Conservation (phyloP, 78 protist genomes). For the Anaeramoeba flamelloides region DNA sequence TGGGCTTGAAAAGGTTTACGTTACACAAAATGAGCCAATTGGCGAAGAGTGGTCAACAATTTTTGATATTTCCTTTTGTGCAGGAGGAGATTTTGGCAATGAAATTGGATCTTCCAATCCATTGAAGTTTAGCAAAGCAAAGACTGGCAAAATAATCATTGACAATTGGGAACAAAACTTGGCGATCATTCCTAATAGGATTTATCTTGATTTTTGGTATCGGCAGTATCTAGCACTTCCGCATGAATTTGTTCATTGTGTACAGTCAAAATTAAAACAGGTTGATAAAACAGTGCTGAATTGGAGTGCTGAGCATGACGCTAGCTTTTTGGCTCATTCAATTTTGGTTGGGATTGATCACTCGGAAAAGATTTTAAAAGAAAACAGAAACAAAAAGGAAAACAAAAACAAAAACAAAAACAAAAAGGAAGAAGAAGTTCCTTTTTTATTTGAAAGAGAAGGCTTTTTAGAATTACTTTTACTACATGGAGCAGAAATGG, state of each 20-base stretch:
- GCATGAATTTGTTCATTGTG: background rate
- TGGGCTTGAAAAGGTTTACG: background rate
- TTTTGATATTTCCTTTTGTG: background rate
- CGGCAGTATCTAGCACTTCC: background rate
- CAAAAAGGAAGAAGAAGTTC: too few relatives aligned
- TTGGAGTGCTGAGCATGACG: background rate
- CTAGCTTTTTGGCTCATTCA: too few relatives aligned
- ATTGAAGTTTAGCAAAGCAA: background rate
- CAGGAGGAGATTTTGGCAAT: slow-evolving; percentile 1
- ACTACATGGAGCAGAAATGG: too few relatives aligned
- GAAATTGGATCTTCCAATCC: background rate
- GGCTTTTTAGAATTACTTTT: too few relatives aligned
- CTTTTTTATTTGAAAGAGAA: too few relatives aligned
- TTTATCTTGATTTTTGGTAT: background rate
- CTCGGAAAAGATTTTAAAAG: too few relatives aligned
- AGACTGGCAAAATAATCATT: background rate
- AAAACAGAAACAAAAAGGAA: too few relatives aligned
- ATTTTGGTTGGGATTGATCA: too few relatives aligned
- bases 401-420: too few relatives aligned
- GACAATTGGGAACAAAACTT: background rate
- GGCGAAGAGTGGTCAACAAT: background rate
- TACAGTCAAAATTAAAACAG: background rate
- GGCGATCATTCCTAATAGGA: background rate
- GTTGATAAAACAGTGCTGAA: background rate
- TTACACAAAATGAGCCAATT: background rate